Conservation (phyloP, 163 green algal genomes). For the Volvox carteri region DNA sequence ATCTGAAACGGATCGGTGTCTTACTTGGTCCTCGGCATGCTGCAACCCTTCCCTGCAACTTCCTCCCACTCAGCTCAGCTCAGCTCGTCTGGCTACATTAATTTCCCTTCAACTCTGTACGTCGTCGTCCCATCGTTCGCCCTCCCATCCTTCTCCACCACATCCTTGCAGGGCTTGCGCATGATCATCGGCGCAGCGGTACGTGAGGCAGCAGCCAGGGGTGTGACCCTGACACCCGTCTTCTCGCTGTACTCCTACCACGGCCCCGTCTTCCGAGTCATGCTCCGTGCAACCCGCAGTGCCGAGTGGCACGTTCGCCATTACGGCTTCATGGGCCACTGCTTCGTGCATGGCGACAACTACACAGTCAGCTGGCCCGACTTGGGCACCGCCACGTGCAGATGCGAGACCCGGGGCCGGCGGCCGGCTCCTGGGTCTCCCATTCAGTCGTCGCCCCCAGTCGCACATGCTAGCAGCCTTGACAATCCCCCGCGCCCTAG, state of each 20-base stretch:
- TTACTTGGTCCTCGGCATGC: too few species aligned
- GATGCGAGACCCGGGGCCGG: neutral
- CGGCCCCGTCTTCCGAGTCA: constrained; percentile 63
- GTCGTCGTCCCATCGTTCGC: too few species aligned
- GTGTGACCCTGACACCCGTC: constrained; percentile 67
- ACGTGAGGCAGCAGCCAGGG: constrained; percentile 67
- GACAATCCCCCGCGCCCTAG: too few species aligned
- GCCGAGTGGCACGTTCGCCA: constrained; percentile 36
- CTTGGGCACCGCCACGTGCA: constrained; percentile 42
- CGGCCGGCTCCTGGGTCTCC: neutral
- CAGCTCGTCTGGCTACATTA: too few species aligned
- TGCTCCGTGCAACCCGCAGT: constrained; percentile 60
- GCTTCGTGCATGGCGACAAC: constrained; percentile 60
- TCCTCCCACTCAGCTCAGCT: too few species aligned
- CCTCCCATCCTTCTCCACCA: too few species aligned
- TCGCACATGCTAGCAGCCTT: too few species aligned
- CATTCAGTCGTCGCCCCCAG: too few species aligned
- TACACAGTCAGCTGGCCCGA: constrained; percentile 51
- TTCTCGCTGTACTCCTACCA: constrained; percentile 83
- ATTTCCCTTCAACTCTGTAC: neutral
- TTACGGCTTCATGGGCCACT: constrained; percentile 69
- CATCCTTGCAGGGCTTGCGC: constrained; percentile 83
- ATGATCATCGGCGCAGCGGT: constrained; percentile 81
- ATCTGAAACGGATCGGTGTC: too few species aligned
- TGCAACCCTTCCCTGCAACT: too few species aligned